phyloP scores from a whole-genome alignment of 495 filamentous ascomycete species.

The Hypomontagnella submonticulosa region DNA sequence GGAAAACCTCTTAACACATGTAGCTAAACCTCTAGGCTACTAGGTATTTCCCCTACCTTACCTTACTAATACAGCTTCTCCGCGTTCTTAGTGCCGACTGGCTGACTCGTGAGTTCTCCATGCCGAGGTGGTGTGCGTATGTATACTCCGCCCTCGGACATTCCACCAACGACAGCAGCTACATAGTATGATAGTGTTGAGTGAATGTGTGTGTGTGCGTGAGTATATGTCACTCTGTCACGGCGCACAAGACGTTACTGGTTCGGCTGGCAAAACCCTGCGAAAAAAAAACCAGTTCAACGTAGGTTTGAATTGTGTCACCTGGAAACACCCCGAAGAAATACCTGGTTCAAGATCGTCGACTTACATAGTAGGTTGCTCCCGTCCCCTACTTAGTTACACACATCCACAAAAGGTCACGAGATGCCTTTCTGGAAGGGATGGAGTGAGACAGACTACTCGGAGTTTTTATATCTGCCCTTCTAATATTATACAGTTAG shows the following conservation, averaged over 20 bases:
- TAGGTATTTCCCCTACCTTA: not conserved
- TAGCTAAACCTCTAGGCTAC: not conserved
- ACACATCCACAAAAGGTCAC: slow-evolving; percentile 26
- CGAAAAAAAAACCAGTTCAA: not conserved
- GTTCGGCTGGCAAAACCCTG: slow-evolving; percentile 7
- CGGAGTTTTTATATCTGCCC: not conserved
- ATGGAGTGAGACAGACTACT: slow-evolving; percentile 14
- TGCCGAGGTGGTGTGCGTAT: slow-evolving; percentile 13
- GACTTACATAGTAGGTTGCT: slow-evolving; percentile 14
- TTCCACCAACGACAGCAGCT: too few relatives aligned
- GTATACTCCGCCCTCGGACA: not conserved
- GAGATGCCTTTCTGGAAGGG: slow-evolving; percentile 22
- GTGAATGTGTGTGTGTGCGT: not conserved
- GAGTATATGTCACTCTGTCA: slow-evolving; percentile 16
- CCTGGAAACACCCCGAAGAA: not conserved
- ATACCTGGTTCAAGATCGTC: slow-evolving; percentile 2
- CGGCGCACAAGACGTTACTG: slow-evolving; percentile 35
- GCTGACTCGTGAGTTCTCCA: not conserved
- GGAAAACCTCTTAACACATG: too few relatives aligned
- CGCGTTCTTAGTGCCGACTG: slow-evolving; percentile 1
- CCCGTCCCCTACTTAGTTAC: not conserved
- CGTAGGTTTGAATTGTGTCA: slow-evolving; percentile 18
- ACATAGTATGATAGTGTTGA: too few relatives aligned
- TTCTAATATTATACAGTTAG: not conserved
- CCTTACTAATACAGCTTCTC: slow-evolving; percentile 11